phyloP scores from a whole-genome alignment of 148 eudicot genomes.

The Diospyros kaki region DNA sequence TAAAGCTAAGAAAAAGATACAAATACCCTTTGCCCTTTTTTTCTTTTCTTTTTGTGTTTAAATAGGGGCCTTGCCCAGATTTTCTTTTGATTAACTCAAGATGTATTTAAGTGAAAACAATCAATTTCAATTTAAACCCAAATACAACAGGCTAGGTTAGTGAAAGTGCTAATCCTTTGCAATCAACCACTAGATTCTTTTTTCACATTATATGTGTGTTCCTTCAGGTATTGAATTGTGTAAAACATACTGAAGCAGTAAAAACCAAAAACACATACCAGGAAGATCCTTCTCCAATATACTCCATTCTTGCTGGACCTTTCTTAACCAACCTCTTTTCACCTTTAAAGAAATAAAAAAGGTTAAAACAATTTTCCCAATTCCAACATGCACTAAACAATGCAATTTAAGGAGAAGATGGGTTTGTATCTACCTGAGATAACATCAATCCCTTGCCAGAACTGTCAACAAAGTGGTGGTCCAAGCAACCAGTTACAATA shows the following conservation, averaged over 20 bases:
- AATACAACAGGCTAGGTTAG: neutral
- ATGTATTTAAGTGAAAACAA: no score
- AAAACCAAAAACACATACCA: slow-evolving; percentile 38
- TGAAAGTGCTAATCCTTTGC: neutral
- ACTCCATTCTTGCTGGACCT: slow-evolving; percentile 93
- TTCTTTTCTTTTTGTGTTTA: no score
- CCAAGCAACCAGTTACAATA: slow-evolving; percentile 63
- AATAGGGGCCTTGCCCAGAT: no score
- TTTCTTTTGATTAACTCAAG: neutral
- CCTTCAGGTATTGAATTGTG: neutral
- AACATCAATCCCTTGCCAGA: slow-evolving; percentile 39
- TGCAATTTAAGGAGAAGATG: neutral
- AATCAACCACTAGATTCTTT: neutral
- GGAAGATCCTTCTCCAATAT: slow-evolving; percentile 87
- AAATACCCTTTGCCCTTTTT: no score
- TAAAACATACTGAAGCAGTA: neutral
- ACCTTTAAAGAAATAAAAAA: slow-evolving; percentile 37
- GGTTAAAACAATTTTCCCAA: slow-evolving; percentile 1
- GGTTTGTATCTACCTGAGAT: slow-evolving; percentile 44
- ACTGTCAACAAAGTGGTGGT: slow-evolving; percentile 75
- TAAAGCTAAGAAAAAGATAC: no score
- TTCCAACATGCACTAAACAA: neutral
- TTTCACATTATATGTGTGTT: neutral
- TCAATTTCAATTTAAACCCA: no score
- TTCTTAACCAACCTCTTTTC: slow-evolving; percentile 73